Evolutionary conservation across 2,329 filamentous ascomycete species (phyloP).

Genomic region (Rachicladosporium sp.): DNA sequence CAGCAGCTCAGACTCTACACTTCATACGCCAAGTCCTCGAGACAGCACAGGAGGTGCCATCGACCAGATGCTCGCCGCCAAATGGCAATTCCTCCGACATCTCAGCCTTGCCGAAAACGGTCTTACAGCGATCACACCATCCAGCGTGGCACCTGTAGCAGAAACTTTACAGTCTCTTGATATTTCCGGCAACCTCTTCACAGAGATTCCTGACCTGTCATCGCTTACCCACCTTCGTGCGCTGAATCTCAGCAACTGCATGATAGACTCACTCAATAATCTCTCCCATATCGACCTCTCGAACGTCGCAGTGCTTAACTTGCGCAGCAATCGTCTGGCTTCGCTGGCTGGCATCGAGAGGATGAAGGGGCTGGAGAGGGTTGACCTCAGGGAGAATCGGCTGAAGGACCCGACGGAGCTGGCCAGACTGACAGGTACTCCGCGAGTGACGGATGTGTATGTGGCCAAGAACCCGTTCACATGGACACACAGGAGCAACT

Average conservation of each 20-base stretch:
- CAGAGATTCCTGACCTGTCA: constrained; percentile 84
- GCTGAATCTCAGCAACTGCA: constrained; percentile 88
- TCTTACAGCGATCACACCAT: constrained; percentile 63
- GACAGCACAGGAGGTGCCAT: constrained; percentile 71
- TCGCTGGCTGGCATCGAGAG: constrained; percentile 86
- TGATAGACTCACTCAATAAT: constrained; percentile 91
- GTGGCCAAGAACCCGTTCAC: constrained; percentile 86
- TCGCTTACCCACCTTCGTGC: constrained; percentile 78
- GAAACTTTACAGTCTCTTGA: constrained; percentile 87
- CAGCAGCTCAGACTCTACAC: constrained; percentile 71
- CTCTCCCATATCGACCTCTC: constrained; percentile 75
- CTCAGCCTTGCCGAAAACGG: constrained; percentile 86
- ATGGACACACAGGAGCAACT: constrained; percentile 63
- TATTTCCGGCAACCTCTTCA: constrained; percentile 82
- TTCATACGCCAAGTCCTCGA: constrained; percentile 39
- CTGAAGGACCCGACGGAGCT: constrained; percentile 85
- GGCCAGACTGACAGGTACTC: constrained; percentile 77
- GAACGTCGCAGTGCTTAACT: constrained; percentile 83
- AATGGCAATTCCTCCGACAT: constrained; percentile 92
- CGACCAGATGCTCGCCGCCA: constrained; percentile 57
- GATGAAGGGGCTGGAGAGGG: constrained; percentile 72
- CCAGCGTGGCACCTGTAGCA: constrained; percentile 68
- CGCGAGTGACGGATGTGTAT: constrained; percentile 85
- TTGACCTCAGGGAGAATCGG: constrained; percentile 84
- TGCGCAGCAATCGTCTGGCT: constrained; percentile 74